Evolutionary conservation across 2,329 filamentous ascomycete genomes (phyloP).

Genomic region (Colletotrichum falcatum): DNA sequence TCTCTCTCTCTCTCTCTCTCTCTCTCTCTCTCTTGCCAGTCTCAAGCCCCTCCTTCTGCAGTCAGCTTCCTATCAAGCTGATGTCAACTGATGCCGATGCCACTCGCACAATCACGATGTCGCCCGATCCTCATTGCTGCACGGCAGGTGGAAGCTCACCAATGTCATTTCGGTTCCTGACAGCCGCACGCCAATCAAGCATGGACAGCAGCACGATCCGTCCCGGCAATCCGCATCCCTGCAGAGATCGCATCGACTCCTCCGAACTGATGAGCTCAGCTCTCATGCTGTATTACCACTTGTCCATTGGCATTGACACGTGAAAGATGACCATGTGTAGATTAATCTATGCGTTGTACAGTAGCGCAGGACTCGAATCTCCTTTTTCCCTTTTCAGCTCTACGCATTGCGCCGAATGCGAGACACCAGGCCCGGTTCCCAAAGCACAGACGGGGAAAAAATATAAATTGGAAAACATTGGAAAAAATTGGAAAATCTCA

Average conservation of each 20-base stretch:
- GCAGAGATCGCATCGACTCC: slow-evolving; percentile 29
- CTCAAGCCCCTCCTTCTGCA: not conserved
- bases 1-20: not conserved
- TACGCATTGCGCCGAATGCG: slow-evolving; percentile 12
- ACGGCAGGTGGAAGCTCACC: not conserved
- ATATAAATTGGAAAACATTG: not conserved
- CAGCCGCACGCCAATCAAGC: slow-evolving; percentile 27
- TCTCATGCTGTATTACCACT: not conserved
- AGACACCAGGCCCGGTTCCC: slow-evolving; percentile 4
- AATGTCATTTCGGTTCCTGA: slow-evolving; percentile 15
- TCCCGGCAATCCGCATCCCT: slow-evolving; percentile 38
- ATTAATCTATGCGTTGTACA: slow-evolving; percentile 38
- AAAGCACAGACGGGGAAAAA: not conserved
- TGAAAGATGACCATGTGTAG: not conserved
- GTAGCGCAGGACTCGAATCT: slow-evolving; percentile 17
- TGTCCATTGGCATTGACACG: not conserved
- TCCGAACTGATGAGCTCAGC: not conserved
- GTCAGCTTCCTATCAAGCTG: not conserved
- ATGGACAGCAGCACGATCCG: slow-evolving; percentile 28
- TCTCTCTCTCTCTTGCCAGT: not conserved
- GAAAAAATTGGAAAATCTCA: slow-evolving; percentile 5
- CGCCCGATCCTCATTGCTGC: not conserved
- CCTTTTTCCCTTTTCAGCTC: slow-evolving; percentile 22
- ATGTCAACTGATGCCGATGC: not conserved
- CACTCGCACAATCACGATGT: not conserved